These are phyloP conservation scores for Massariosphaeria phaeospora DNA, from an alignment of 495 filamentous ascomycete genomes.

Conservation along the genomic window DNA sequence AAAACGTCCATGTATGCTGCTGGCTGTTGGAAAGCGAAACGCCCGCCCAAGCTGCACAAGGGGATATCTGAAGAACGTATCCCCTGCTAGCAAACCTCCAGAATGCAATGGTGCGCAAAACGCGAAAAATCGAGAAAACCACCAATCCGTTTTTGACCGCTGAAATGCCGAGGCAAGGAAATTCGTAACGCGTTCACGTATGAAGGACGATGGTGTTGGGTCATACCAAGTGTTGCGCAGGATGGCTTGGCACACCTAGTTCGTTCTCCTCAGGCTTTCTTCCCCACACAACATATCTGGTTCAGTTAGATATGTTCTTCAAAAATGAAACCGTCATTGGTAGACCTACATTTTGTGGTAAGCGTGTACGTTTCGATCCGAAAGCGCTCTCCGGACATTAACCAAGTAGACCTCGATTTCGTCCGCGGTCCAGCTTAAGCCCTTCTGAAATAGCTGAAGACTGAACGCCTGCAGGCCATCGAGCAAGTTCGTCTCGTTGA, in stretches of 20 bases:
- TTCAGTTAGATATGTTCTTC: constrained; percentile 4
- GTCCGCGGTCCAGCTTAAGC: constrained; percentile 44
- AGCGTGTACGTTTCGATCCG: constrained; percentile 40
- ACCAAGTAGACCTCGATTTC: constrained; percentile 46
- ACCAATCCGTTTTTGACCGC: constrained; percentile 19
- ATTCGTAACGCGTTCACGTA: constrained; percentile 14
- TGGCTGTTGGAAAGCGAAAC: background rate
- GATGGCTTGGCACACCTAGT: constrained; percentile 13
- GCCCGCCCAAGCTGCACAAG: background rate
- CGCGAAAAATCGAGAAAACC: constrained; percentile 4
- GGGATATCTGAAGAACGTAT: constrained; percentile 7
- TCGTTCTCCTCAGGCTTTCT: constrained; percentile 33
- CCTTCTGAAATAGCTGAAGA: constrained; percentile 41
- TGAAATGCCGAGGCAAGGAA: constrained; percentile 28
- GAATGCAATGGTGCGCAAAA: background rate
- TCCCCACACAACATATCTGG: constrained; percentile 39
- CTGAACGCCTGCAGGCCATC: constrained; percentile 47
- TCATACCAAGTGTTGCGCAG: background rate
- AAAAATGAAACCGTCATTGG: background rate
- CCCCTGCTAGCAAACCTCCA: constrained; percentile 3
- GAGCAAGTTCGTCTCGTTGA: constrained; percentile 43
- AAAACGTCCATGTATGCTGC: background rate
- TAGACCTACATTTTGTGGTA: constrained; percentile 44
- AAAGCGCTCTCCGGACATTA: constrained; percentile 42
- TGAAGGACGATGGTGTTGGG: background rate